Base-by-base conservation (phyloP, 2,329 filamentous ascomycete species). In the Colletotrichum aenigma region DNA sequence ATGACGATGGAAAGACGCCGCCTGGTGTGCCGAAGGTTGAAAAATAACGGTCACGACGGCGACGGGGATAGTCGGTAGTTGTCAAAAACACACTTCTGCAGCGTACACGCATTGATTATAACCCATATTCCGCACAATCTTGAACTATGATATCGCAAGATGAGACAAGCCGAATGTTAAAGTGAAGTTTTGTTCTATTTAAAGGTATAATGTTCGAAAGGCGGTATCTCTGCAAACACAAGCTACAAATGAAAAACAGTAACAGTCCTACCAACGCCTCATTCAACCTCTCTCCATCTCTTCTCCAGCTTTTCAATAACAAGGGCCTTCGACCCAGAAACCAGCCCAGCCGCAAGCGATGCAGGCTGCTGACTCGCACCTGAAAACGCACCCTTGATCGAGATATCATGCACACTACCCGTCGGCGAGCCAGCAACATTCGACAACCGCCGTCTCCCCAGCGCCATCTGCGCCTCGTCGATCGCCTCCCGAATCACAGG, bases 281-380 rank as follows among this genome's bases (percentile, higher is more conserved):
- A 76, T 69, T 86, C 85, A 62, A 84, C 83, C 62, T 81, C 79
- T 70, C 77, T 82, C 84, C 84, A 86, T 52, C 79, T 74, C 68
- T 79, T 76, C 76, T 85, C 83, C 62, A 86, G 66, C 74, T 81
- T 74, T 9, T 68, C 73, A n/a, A 84, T 71, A 43, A 79, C 68
- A 71, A 78, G 69, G 7, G 79, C 13, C 7, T 62, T 28, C 16
- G 68, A 62, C 3, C 75, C 76, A 10, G 70, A 76, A 28, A 68
- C 76, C 32, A 77, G 71, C 48, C 64, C 77, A 1, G 75, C 66
- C 60, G 70, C 73, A 12, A 80, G 65, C 24, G 79, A 79, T 52
- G 73, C 76, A 5, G 81, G 77, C 78, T 85, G 80, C n/a, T 28
- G 15, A 6, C n/a, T n/a, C n/a, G 21, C 28, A 43, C 55, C 26